Conservation (phyloP, 2,329 filamentous ascomycete genomes). For the Monilinia fructicola region DNA sequence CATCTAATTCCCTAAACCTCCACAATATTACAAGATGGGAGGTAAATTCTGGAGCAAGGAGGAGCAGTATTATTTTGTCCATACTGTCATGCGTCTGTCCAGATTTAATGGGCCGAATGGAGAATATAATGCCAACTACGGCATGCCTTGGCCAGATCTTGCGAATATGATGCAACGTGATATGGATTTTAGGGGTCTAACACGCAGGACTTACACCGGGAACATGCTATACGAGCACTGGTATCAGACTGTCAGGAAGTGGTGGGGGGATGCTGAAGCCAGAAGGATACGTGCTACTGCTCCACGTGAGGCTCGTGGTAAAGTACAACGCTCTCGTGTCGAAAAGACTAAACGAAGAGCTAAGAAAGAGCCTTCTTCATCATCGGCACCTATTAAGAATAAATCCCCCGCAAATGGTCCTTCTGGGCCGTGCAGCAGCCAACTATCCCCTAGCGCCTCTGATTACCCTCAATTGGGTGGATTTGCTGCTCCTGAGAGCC, state of each 20-base stretch:
- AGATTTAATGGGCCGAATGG: slow-evolving; percentile 13
- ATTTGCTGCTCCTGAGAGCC: not conserved
- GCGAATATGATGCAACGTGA: slow-evolving; percentile 23
- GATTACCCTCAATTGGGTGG: not conserved
- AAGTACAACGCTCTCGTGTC: not conserved
- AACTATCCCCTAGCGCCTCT: not conserved
- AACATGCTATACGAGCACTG: slow-evolving; percentile 26
- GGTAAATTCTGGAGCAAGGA: slow-evolving; percentile 20
- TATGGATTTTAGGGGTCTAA: slow-evolving; percentile 5
- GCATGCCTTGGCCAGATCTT: slow-evolving; percentile 12
- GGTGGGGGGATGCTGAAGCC: not conserved
- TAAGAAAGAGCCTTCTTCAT: accelerated
- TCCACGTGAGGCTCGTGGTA: not conserved
- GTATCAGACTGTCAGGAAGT: slow-evolving; percentile 24
- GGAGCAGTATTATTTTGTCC: slow-evolving; percentile 23
- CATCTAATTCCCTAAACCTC: not conserved
- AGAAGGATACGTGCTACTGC: not conserved
- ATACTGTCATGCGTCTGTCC: slow-evolving; percentile 20
- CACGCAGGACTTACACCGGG: slow-evolving; percentile 16
- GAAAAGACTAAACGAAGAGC: not conserved
- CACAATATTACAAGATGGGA: slow-evolving; percentile 16
- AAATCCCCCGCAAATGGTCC: not conserved
- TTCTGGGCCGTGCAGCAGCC: no score
- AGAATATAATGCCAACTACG: not conserved
- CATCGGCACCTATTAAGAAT: accelerated